Percentiles rank a stretch among this genome's conserved stretches.
phyloP scores from a whole-genome alignment of 495 filamentous ascomycete genomes.

The Amniculicola lignicola region DNA sequence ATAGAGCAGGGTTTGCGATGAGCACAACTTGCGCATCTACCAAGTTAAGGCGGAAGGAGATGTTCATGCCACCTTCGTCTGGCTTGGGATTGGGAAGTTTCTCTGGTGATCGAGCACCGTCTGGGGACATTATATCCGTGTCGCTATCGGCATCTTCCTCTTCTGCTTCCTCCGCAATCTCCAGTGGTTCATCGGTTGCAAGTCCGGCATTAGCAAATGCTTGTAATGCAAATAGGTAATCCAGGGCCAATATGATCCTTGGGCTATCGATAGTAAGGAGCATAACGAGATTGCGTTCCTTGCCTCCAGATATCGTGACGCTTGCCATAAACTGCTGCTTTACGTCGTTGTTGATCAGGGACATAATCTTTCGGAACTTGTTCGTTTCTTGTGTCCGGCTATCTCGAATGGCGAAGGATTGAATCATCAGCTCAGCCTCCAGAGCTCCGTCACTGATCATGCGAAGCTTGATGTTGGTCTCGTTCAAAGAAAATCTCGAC shows the following conservation, averaged over 20 bases:
- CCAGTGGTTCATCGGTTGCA: conserved; percentile 56
- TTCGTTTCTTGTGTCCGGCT: conserved; percentile 81
- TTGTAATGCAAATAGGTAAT: conserved; percentile 89
- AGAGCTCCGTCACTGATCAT: conserved; percentile 91
- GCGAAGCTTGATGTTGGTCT: conserved; percentile 86
- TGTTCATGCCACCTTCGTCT: conserved; percentile 54
- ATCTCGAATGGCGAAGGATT: conserved; percentile 92
- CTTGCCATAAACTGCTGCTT: conserved; percentile 97
- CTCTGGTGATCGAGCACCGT: conserved; percentile 22
- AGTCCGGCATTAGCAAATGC: conserved; percentile 71
- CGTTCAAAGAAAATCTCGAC: conserved; percentile 88
- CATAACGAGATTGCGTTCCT: conserved; percentile 78
- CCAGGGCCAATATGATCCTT: conserved; percentile 87
- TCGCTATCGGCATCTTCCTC: conserved; percentile 56
- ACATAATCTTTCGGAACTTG: conserved; percentile 98
- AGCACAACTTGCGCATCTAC: conserved; percentile 95
- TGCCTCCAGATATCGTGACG: conserved; percentile 83
- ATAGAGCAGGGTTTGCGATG: conserved; percentile 86
- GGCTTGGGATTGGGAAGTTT: conserved; percentile 36
- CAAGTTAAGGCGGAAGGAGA: conserved; percentile 89
- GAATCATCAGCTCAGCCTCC: conserved; percentile 89
- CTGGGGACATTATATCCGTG: conserved; percentile 38
- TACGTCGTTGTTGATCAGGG: conserved; percentile 85
- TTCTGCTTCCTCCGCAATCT: conserved; percentile 56
- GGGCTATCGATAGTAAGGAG: conserved; percentile 96